Percentiles rank a stretch among this genome's conserved stretches.
These are phyloP conservation scores for Pythium phragmitis DNA, from an alignment of 352 stramenopile genomes.

Conservation along the genomic window DNA sequence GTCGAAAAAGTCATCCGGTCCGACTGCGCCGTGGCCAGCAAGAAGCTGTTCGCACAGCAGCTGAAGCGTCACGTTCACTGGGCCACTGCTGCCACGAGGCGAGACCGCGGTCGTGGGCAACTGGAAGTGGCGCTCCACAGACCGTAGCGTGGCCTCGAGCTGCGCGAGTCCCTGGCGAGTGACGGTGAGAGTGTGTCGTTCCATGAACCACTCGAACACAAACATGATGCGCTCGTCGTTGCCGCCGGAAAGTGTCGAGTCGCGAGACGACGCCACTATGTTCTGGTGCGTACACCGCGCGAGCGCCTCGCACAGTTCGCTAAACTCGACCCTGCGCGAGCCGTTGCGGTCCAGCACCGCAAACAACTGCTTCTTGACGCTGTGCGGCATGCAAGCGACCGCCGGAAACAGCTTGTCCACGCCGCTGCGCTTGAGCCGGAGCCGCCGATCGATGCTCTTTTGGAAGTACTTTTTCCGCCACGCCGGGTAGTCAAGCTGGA, in stretches of 20 bases:
- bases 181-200: conserved; percentile 30
- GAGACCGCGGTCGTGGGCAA: conserved; percentile 24
- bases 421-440: conserved; percentile 42
- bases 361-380: conserved; percentile 41
- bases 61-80: conserved; percentile 10
- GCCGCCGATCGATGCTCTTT: conserved; percentile 37
- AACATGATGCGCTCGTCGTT: conserved; percentile 34
- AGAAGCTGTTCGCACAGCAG: conserved; percentile 28
- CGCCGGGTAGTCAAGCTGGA: conserved; percentile 27
- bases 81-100: background rate
- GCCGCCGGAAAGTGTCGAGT: background rate
- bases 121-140: conserved; percentile 17
- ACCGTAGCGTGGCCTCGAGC: conserved; percentile 31
- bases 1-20: conserved; percentile 30
- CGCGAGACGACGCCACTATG: background rate
- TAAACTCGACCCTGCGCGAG: conserved; percentile 54
- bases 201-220: conserved; percentile 62
- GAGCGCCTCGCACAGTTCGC: conserved; percentile 63
- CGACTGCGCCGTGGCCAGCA: conserved; percentile 21
- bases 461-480: conserved; percentile 48
- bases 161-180: conserved; percentile 35
- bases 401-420: conserved; percentile 64
- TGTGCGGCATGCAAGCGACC: conserved; percentile 33
- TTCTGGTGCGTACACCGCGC: conserved; percentile 31
- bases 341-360: conserved; percentile 46